These are phyloP conservation scores for Hirsutella minnesotensis DNA, from an alignment of 2,329 filamentous ascomycete species.

Conservation along the genomic window DNA sequence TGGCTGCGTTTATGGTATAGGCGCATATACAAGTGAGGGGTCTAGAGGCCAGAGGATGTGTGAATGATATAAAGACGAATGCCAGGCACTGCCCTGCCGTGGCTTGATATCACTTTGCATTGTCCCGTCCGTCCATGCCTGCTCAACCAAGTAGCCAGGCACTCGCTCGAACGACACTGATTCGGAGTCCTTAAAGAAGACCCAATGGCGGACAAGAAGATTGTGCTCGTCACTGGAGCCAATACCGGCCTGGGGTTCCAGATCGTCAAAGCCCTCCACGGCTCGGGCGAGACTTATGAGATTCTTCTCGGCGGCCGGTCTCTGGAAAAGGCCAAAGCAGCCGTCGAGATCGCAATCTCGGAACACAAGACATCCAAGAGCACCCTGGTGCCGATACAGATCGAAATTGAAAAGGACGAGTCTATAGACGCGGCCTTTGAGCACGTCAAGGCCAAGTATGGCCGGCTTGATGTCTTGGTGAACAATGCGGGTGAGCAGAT, in stretches of 20 bases:
- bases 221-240: conserved; percentile 48
- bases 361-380: conserved; percentile 17
- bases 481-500: conserved; percentile 46
- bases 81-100: too few species aligned
- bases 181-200: too few species aligned
- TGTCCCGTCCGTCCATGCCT: too few species aligned
- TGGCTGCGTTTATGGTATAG: too few species aligned
- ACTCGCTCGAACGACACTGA: too few species aligned
- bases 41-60: too few species aligned
- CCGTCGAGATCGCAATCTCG: conserved; percentile 22
- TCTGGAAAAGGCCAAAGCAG: conserved; percentile 35
- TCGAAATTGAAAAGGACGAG: conserved; percentile 41
- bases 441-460: conserved; percentile 26
- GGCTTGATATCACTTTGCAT: too few species aligned
- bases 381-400: conserved; percentile 31
- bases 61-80: too few species aligned
- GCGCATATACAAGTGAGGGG: too few species aligned
- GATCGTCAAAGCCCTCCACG: conserved; percentile 39
- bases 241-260: conserved; percentile 51
- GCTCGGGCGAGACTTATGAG: conserved; percentile 35
- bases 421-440: conserved; percentile 36
- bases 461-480: conserved; percentile 37
- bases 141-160: too few species aligned
- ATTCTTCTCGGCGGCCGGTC: conserved; percentile 44
- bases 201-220: conserved; percentile 11